A percentile compares a stretch with the other conserved stretches of the same genome.
phyloP scores from a whole-genome alignment of 2,329 filamentous ascomycete genomes.

The Pestalotiopsis sp. region DNA sequence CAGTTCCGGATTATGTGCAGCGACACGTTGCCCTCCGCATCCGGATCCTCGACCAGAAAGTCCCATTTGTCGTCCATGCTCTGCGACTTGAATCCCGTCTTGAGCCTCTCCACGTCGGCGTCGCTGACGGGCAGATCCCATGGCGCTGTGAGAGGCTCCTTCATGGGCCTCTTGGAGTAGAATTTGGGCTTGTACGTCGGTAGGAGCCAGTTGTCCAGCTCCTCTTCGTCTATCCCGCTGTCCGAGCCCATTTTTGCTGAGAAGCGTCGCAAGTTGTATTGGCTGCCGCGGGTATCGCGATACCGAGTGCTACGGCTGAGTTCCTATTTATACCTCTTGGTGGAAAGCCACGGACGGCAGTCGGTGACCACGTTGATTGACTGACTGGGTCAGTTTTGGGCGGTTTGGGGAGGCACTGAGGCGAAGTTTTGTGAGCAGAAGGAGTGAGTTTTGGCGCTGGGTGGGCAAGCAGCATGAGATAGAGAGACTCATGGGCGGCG shows the following conservation, averaged over 20 bases:
- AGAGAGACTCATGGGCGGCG: background rate
- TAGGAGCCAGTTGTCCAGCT: slow-evolving; percentile 18
- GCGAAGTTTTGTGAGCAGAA: background rate
- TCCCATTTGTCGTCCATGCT: slow-evolving; percentile 19
- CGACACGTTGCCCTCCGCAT: slow-evolving; percentile 15
- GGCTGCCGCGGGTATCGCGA: background rate
- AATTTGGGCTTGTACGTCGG: slow-evolving; percentile 23
- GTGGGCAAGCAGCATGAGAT: background rate
- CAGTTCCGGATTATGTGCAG: slow-evolving; percentile 18
- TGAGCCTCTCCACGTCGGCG: slow-evolving; percentile 19
- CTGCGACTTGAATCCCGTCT: slow-evolving; percentile 17
- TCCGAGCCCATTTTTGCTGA: background rate
- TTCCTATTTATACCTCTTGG: background rate
- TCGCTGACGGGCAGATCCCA: slow-evolving; percentile 18
- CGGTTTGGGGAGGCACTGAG: background rate
- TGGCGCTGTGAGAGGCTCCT: slow-evolving; percentile 17
- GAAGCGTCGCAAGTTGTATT: background rate
- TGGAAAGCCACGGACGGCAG: background rate
- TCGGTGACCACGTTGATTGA: background rate
- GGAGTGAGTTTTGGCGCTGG: background rate
- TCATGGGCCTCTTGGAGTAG: slow-evolving; percentile 18
- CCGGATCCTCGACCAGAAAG: slow-evolving; percentile 15
- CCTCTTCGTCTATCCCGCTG: slow-evolving; percentile 8
- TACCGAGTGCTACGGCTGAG: background rate
- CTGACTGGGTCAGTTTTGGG: background rate